phyloP scores from a whole-genome alignment of 73 alveolate genomes.

The Paramecium biaurelia region DNA sequence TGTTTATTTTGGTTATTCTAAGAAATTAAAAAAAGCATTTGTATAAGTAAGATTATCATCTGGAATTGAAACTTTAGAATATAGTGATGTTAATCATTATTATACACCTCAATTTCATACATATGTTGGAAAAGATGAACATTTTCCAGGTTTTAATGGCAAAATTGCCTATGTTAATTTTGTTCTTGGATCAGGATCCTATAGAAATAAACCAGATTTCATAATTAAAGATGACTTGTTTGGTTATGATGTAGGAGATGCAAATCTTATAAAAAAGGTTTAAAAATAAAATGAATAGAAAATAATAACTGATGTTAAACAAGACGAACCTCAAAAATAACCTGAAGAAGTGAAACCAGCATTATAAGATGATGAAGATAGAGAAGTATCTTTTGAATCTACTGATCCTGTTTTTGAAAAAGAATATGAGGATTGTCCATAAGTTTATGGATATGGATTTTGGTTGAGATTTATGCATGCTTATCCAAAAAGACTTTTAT shows the following conservation, averaged over 20 bases:
- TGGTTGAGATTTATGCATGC: conserved; percentile 27
- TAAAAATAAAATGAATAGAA: not conserved
- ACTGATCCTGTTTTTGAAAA: not conserved
- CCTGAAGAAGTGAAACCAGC: not conserved
- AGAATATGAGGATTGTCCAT: not conserved
- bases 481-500: not conserved
- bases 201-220: conserved; percentile 18
- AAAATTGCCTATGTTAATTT: conserved; percentile 19
- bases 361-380: not conserved
- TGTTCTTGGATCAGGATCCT: not conserved
- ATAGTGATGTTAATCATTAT: not conserved
- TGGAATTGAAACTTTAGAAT: conserved; percentile 43
- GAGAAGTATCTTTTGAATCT: not conserved
- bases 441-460: conserved; percentile 46
- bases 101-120: not conserved
- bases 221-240: not conserved
- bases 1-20: conserved; percentile 37
- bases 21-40: conserved; percentile 1
- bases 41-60: not conserved
- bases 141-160: conserved; percentile 45
- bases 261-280: not conserved
- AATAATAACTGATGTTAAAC: not conserved
- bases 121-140: conserved; percentile 27
- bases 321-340: not conserved
- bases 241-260: not conserved